Conservation (phyloP, 2,329 filamentous ascomycete genomes). For the Ascocoryne sarcoides region DNA sequence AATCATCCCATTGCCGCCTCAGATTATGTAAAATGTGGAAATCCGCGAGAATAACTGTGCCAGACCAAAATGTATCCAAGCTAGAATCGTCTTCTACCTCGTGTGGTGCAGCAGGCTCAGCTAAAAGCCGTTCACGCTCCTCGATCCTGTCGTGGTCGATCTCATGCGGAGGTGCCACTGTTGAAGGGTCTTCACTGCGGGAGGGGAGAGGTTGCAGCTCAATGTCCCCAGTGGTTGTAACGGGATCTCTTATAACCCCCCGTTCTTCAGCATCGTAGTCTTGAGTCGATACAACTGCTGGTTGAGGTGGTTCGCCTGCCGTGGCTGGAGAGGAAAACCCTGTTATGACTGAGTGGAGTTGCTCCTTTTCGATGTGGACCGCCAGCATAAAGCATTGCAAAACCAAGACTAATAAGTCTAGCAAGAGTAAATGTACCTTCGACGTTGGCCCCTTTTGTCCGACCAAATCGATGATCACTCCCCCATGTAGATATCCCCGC, state of each 20-base stretch:
- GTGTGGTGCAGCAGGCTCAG: slow-evolving; percentile 14
- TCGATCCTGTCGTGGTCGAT: slow-evolving; percentile 11
- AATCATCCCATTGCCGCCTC: slow-evolving; percentile 24
- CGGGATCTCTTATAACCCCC: slow-evolving; percentile 22
- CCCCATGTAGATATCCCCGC: slow-evolving; percentile 58
- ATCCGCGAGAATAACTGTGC: slow-evolving; percentile 25
- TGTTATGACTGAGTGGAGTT: slow-evolving; percentile 33
- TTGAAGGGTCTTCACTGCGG: slow-evolving; percentile 3
- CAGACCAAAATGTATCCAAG: slow-evolving; percentile 27
- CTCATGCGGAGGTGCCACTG: background rate
- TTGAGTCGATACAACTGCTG: slow-evolving; percentile 16
- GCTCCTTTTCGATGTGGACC: slow-evolving; percentile 52
- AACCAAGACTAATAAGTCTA: slow-evolving; percentile 47
- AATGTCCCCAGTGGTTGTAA: slow-evolving; percentile 15
- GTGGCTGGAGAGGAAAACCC: slow-evolving; percentile 8
- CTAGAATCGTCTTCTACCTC: slow-evolving; percentile 13
- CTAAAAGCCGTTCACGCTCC: slow-evolving; percentile 18
- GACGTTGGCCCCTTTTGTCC: slow-evolving; percentile 56
- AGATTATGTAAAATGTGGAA: slow-evolving; percentile 28
- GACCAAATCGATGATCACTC: slow-evolving; percentile 58
- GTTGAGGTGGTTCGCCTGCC: slow-evolving; percentile 4
- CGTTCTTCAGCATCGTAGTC: slow-evolving; percentile 28
- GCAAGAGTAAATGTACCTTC: slow-evolving; percentile 43
- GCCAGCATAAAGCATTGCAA: slow-evolving; percentile 57
- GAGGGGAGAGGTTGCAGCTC: slow-evolving; percentile 21